Conservation (phyloP, 345 rosid species). For the Eucalyptus polybractea region DNA sequence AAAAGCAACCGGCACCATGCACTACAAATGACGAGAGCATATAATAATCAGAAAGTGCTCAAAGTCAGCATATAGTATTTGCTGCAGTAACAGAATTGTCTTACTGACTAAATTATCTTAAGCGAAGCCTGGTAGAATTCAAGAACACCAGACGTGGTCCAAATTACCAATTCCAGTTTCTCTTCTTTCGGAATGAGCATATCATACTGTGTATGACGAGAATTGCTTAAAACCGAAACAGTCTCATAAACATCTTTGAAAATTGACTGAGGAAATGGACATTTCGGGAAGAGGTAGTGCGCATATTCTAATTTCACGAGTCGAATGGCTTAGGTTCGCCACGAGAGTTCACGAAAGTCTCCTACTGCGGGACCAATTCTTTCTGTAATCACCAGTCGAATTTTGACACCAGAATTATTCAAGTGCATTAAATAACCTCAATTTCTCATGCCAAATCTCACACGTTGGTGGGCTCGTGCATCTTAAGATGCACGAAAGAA, state of each 20-base stretch:
- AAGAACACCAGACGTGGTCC: neutral
- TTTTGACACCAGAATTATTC: neutral
- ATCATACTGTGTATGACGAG: constrained; percentile 49
- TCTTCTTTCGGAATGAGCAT: constrained; percentile 48
- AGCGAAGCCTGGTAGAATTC: neutral
- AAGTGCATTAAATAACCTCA: neutral
- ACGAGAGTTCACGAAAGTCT: constrained; percentile 25
- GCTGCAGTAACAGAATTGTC: constrained; percentile 11
- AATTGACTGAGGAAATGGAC: neutral
- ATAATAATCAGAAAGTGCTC: neutral
- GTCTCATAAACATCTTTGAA: neutral
- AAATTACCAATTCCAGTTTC: constrained; percentile 35
- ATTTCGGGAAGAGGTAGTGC: neutral
- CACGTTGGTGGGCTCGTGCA: neutral
- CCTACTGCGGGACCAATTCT: constrained; percentile 28
- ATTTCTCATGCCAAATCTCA: neutral
- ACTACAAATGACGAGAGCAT: constrained; percentile 15
- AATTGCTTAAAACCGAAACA: constrained; percentile 12
- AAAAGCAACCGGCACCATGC: constrained; percentile 58
- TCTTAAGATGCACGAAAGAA: neutral
- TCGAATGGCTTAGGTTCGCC: constrained; percentile 52
- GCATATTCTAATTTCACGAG: too few relatives aligned
- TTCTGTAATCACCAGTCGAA: constrained; percentile 22
- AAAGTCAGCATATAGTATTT: constrained; percentile 7
- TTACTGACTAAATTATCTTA: neutral